Conservation (phyloP, 129 eudicot genomes). For the Centella asiatica region DNA sequence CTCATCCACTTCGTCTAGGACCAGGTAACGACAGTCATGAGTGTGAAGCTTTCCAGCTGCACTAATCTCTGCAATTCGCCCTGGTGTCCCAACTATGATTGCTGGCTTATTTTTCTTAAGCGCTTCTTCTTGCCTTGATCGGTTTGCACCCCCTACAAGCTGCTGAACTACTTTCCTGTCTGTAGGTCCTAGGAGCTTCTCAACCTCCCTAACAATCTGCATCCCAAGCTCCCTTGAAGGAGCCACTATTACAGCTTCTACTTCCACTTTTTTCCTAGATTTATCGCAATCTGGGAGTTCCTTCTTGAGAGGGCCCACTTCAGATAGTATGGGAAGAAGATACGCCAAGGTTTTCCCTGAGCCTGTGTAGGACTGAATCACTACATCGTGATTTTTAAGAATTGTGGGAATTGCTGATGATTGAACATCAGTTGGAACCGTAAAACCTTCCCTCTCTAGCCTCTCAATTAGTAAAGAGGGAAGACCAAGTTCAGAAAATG, state of each 20-base stretch:
- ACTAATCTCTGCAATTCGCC: slow-evolving; percentile 88
- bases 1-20: slow-evolving; percentile 85
- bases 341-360: slow-evolving; percentile 90
- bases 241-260: slow-evolving; percentile 91
- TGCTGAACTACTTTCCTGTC: slow-evolving; percentile 79
- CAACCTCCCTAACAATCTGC: slow-evolving; percentile 93
- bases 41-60: slow-evolving; percentile 87
- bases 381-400: slow-evolving; percentile 66
- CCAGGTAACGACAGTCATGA: slow-evolving; percentile 60
- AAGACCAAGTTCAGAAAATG: slow-evolving; percentile 90
- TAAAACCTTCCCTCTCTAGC: slow-evolving; percentile 65
- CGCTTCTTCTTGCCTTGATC: slow-evolving; percentile 82
- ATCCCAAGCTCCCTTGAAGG: slow-evolving; percentile 94
- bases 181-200: slow-evolving; percentile 76
- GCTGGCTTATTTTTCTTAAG: slow-evolving; percentile 75
- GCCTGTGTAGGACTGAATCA: slow-evolving; percentile 92
- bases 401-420: slow-evolving; percentile 84
- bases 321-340: slow-evolving; percentile 86
- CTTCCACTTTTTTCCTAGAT: slow-evolving; percentile 32
- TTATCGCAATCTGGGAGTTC: slow-evolving; percentile 20
- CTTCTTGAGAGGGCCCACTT: slow-evolving; percentile 52
- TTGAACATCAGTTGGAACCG: slow-evolving; percentile 81
- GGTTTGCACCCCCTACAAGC: slow-evolving; percentile 94
- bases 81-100: slow-evolving; percentile 90
- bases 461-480: slow-evolving; percentile 66